Conservation (phyloP, 2,329 filamentous ascomycete species). For the Penicillium expansum region DNA sequence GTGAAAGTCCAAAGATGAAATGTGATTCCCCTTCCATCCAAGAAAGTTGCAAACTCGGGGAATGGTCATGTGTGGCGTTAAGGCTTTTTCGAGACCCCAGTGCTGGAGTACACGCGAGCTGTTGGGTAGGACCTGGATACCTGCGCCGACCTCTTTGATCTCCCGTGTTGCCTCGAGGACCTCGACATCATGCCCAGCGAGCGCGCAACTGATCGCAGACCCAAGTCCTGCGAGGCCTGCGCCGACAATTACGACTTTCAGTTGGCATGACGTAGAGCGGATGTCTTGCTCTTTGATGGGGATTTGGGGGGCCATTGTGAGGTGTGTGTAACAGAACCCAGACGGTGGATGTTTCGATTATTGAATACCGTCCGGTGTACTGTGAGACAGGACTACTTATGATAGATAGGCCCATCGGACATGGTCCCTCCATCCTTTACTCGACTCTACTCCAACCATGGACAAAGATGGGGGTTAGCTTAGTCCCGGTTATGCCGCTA, state of each 20-base stretch:
- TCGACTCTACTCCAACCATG: background rate
- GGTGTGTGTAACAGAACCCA: background rate
- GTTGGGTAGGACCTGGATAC: conserved; percentile 31
- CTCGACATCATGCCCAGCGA: conserved; percentile 27
- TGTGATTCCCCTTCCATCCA: conserved; percentile 52
- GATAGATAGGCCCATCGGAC: background rate
- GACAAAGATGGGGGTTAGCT: conserved; percentile 22
- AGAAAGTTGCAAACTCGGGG: conserved; percentile 50
- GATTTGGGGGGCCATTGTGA: conserved; percentile 45
- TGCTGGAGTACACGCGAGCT: conserved; percentile 40
- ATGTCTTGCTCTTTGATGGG: conserved; percentile 39
- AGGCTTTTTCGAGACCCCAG: conserved; percentile 44
- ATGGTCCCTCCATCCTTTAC: background rate
- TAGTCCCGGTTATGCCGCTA: background rate
- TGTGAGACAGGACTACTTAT: conserved; percentile 12
- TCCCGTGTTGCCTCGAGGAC: conserved; percentile 25
- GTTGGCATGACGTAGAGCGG: conserved; percentile 48
- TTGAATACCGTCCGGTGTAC: background rate
- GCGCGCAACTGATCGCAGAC: conserved; percentile 24
- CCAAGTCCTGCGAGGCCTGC: conserved; percentile 31
- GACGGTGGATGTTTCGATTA: background rate
- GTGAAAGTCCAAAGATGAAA: conserved; percentile 51
- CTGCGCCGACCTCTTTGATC: conserved; percentile 31
- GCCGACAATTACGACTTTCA: conserved; percentile 40
- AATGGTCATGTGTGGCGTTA: conserved; percentile 43